Conservation (phyloP, 2,329 filamentous ascomycete genomes). For the Fusarium sp. region DNA sequence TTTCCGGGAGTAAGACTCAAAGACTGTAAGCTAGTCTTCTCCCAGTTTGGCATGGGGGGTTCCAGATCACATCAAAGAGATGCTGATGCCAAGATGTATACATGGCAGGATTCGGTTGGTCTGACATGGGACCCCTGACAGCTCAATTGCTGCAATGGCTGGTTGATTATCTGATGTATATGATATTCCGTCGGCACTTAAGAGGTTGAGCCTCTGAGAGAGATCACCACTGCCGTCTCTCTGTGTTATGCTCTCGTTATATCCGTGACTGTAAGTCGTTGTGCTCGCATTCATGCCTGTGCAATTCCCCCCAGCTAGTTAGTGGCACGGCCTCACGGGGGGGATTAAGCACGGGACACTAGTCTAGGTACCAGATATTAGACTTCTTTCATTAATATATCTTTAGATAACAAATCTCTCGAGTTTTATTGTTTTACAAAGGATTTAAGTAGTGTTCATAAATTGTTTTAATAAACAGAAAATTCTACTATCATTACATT, state of each 20-base stretch:
- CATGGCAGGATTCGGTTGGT: slow-evolving; percentile 10
- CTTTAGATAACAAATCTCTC: too few species aligned
- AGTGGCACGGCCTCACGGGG: too few species aligned
- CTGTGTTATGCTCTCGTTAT: neutral
- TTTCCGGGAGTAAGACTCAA: neutral
- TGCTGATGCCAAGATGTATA: slow-evolving; percentile 17
- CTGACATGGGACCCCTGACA: slow-evolving; percentile 8
- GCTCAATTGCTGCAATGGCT: neutral
- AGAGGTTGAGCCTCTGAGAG: neutral
- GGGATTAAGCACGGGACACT: too few species aligned
- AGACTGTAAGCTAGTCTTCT: neutral
- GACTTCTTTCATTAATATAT: too few species aligned
- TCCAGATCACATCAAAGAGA: neutral
- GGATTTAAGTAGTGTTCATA: too few species aligned
- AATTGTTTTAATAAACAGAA: too few species aligned
- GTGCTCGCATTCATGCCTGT: slow-evolving; percentile 4
- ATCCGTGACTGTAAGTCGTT: neutral
- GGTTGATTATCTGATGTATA: neutral
- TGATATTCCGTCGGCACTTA: neutral
- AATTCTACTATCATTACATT: too few species aligned
- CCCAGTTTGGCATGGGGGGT: slow-evolving; percentile 1
- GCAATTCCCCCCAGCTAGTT: too few species aligned
- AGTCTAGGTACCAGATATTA: too few species aligned
- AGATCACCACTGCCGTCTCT: neutral
- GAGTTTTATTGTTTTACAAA: too few species aligned